Base-by-base conservation (phyloP, 2,329 filamentous ascomycete genomes). In the Geosmithia putterillii region DNA sequence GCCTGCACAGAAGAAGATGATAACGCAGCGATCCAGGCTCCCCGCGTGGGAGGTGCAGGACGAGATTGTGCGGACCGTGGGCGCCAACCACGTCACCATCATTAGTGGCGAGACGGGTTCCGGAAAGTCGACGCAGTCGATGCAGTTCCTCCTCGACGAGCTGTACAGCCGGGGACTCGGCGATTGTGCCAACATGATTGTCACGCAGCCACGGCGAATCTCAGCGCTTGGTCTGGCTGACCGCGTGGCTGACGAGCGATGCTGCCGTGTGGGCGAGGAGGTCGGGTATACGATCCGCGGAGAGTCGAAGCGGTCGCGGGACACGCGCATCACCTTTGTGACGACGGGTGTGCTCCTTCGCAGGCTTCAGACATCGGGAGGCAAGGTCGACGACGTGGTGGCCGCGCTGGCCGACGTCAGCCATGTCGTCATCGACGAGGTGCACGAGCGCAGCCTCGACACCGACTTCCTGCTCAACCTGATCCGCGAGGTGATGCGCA, bases 21-120 rank as follows among this genome's bases (percentile, higher is more conserved):
- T 88, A 47, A 64, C 70, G 17, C 78, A 79, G 52, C 74, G 92
- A 38, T 74, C 83, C 57, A 76, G 72, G 40, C 66, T 98, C 2
- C 92, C 92, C 3, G 92, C 92, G 2, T 98, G 92, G 92, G 76
- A 77, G 46, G 78, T 92, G 53, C 80, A 78, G 52, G 80, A 90
- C 18, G 69, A 73, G 1, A 86, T 98, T 23, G 77, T 96, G 9
- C 61, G 74, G 18, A 83, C 85, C 0, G 85, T 98, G 41, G 73
- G 73, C 37, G 67, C 72, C 4, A 79, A 90, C 54, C 83, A 95
- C 60, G 88, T 98, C 42, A 95, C 87, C 1, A 95, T 98, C 54
- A 92, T 98, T 52, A 94, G 89, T 38, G 92, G 92, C 51, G 92
- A 96, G 64, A 98, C 92, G 4, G 92, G 92, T 43, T 95, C 87